A percentile compares a stretch with the other conserved stretches of the same genome.
These are phyloP conservation scores for Aspergillus spinulosporus DNA, from an alignment of 2,329 filamentous ascomycete genomes.

Conservation along the genomic window DNA sequence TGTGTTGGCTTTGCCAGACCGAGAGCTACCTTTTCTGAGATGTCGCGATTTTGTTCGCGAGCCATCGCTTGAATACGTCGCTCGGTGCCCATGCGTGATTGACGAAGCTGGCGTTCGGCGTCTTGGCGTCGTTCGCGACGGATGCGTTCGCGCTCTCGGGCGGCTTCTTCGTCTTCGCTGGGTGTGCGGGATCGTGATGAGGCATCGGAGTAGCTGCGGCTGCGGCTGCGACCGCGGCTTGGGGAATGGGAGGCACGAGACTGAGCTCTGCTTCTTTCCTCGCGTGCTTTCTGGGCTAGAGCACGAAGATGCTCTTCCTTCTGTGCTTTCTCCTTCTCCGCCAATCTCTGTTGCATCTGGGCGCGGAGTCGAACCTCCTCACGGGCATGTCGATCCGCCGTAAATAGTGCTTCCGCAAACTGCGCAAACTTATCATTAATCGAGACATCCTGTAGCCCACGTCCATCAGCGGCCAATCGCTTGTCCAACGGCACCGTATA, in stretches of 20 bases:
- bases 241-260: slow-evolving; percentile 45
- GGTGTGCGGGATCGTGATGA: slow-evolving; percentile 49
- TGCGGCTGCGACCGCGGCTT: slow-evolving; percentile 43
- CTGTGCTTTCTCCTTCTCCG: slow-evolving; percentile 92
- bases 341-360: slow-evolving; percentile 91
- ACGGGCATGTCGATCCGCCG: slow-evolving; percentile 88
- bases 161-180: slow-evolving; percentile 66
- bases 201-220: slow-evolving; percentile 46
- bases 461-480: slow-evolving; percentile 86
- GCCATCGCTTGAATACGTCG: slow-evolving; percentile 89
- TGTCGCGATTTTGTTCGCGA: slow-evolving; percentile 92
- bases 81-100: slow-evolving; percentile 94
- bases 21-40: slow-evolving; percentile 93
- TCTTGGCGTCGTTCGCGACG: slow-evolving; percentile 77
- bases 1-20: slow-evolving; percentile 93
- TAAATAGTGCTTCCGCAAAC: slow-evolving; percentile 90
- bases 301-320: slow-evolving; percentile 90
- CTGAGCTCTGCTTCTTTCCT: slow-evolving; percentile 62
- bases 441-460: slow-evolving; percentile 85
- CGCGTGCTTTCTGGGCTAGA: slow-evolving; percentile 86
- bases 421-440: slow-evolving; percentile 99
- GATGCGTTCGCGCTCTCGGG: slow-evolving; percentile 73
- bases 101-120: slow-evolving; percentile 83
- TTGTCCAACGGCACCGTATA: slow-evolving; percentile 97
- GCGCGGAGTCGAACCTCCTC: slow-evolving; percentile 93